phyloP scores from a whole-genome alignment of 192 early-diverging fungal species.

The Radiomyces spectabilis region DNA sequence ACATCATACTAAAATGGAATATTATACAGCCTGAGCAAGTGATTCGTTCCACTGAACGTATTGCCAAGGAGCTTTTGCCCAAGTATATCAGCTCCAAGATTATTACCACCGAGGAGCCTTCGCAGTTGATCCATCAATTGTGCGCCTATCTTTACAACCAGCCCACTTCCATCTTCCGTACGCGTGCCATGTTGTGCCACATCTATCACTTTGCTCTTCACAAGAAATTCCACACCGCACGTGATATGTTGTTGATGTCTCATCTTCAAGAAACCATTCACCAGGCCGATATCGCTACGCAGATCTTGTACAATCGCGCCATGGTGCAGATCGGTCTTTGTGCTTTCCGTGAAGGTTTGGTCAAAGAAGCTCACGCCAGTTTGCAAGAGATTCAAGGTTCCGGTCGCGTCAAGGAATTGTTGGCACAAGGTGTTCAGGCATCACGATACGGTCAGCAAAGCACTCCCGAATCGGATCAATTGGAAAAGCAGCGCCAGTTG shows the following conservation, averaged over 20 bases:
- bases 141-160: conserved; percentile 91
- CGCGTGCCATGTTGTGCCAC: conserved; percentile 94
- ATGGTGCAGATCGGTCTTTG: conserved; percentile 94
- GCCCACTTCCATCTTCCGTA: conserved; percentile 72
- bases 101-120: conserved; percentile 38
- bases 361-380: conserved; percentile 80
- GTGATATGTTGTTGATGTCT: conserved; percentile 97
- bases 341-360: conserved; percentile 92
- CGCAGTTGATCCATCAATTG: conserved; percentile 66
- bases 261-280: conserved; percentile 92
- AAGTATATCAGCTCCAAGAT: conserved; percentile 37
- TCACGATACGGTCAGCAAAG: conserved; percentile 67
- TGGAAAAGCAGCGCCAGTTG: conserved; percentile 92
- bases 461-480: conserved; percentile 85
- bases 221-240: conserved; percentile 86
- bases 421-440: conserved; percentile 71
- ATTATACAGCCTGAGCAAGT: conserved; percentile 74
- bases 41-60: conserved; percentile 61
- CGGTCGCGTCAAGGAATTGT: conserved; percentile 85
- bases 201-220: conserved; percentile 97
- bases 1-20: too few species aligned
- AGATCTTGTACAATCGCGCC: conserved; percentile 94
- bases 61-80: conserved; percentile 39
- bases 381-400: conserved; percentile 84
- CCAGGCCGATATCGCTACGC: conserved; percentile 83